Conservation (phyloP, 2,329 filamentous ascomycete species). For the Claviceps paspali region DNA sequence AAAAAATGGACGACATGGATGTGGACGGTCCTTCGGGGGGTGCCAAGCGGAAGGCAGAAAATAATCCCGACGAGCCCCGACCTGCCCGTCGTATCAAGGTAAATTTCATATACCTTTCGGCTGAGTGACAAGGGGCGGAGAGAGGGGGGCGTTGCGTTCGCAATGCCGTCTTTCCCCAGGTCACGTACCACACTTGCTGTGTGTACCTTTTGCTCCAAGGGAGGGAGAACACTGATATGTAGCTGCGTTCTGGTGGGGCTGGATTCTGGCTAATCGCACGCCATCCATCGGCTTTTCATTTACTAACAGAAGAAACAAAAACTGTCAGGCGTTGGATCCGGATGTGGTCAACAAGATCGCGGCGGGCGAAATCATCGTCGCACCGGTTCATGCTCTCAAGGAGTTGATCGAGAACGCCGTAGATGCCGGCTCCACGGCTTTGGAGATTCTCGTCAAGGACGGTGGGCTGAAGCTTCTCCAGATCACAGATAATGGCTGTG, state of each 20-base stretch:
- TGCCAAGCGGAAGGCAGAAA: constrained; percentile 34
- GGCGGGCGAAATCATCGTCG: constrained; percentile 94
- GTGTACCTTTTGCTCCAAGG: too few species aligned
- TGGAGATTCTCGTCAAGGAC: constrained; percentile 88
- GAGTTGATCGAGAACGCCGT: constrained; percentile 95
- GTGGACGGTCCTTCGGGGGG: constrained; percentile 26
- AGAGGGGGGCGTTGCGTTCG: too few species aligned
- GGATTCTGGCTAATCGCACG: not conserved
- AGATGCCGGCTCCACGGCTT: constrained; percentile 82
- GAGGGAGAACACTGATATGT: too few species aligned
- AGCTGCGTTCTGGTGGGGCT: too few species aligned
- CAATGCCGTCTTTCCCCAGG: too few species aligned
- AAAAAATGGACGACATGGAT: constrained; percentile 27
- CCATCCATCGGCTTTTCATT: not conserved
- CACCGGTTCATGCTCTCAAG: constrained; percentile 89
- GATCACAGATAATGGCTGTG: constrained; percentile 93
- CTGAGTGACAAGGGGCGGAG: too few species aligned
- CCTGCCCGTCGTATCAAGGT: constrained; percentile 35
- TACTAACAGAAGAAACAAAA: not conserved
- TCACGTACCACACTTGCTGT: too few species aligned
- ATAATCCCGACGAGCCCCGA: constrained; percentile 19
- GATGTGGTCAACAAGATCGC: constrained; percentile 98
- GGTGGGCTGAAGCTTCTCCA: constrained; percentile 89
- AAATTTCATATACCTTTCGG: too few species aligned
- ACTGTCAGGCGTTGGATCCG: constrained; percentile 58